Evolutionary conservation across 176 grass and related monocot genomes (phyloP).

Genomic region (Aechmea fasciata): DNA sequence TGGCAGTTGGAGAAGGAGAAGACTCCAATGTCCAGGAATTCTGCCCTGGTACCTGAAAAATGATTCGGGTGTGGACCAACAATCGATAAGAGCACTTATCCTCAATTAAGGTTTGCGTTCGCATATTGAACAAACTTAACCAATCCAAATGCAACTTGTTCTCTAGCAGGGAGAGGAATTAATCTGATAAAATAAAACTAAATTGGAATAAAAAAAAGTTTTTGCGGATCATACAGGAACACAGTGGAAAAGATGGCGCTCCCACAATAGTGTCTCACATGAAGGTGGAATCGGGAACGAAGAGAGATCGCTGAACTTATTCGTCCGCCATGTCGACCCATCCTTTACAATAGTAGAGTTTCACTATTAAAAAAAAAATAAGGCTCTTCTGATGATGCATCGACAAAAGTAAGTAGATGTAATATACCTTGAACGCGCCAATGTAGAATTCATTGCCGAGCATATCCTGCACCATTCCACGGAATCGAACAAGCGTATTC

Average conservation of each 20-base stretch:
- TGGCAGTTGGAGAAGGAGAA: slow-evolving; percentile 38
- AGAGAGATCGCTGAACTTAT: slow-evolving; percentile 69
- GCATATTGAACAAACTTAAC: too few relatives aligned
- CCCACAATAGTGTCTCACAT: slow-evolving; percentile 76
- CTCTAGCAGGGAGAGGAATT: too few relatives aligned
- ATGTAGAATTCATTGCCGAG: slow-evolving; percentile 79
- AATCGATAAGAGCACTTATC: too few relatives aligned
- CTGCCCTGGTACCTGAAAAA: slow-evolving; percentile 69
- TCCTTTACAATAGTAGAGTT: slow-evolving; percentile 29
- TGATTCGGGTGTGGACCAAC: neutral
- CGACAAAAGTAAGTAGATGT: neutral
- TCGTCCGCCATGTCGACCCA: slow-evolving; percentile 80
- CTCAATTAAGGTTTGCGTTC: too few relatives aligned
- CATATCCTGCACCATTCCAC: slow-evolving; percentile 97
- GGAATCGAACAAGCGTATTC: slow-evolving; percentile 76
- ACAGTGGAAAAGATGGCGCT: slow-evolving; percentile 78
- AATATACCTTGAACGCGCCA: slow-evolving; percentile 76
- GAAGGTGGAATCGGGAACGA: slow-evolving; percentile 43
- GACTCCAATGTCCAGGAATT: slow-evolving; percentile 71
- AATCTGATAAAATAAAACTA: too few relatives aligned
- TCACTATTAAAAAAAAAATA: neutral
- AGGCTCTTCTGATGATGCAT: too few relatives aligned
- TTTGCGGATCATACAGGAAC: slow-evolving; percentile 43
- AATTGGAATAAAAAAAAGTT: neutral
- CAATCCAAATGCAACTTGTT: too few relatives aligned